A percentile compares a stretch with the other conserved stretches of the same genome.
phyloP scores from a whole-genome alignment of 352 stramenopile genomes.

The Pythium insidiosum region DNA sequence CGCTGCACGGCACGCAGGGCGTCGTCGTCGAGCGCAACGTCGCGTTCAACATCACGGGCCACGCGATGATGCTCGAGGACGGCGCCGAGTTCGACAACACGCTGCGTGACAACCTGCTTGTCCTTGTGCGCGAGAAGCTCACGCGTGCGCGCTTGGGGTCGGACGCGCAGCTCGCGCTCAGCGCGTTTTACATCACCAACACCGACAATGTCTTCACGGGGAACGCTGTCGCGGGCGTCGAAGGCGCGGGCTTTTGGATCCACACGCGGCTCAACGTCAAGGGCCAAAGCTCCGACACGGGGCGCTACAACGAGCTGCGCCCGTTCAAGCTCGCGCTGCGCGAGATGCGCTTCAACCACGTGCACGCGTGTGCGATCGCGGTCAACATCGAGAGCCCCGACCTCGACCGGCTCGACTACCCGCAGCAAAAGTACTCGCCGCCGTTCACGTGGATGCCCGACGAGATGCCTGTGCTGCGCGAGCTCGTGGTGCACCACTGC shows the following conservation, averaged over 20 bases:
- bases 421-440: slow-evolving; percentile 19
- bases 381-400: slow-evolving; percentile 27
- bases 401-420: slow-evolving; percentile 16
- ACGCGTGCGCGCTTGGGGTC: slow-evolving; percentile 17
- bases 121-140: slow-evolving; percentile 25
- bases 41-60: slow-evolving; percentile 33
- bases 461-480: slow-evolving; percentile 15
- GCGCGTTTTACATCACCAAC: slow-evolving; percentile 43
- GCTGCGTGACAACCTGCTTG: slow-evolving; percentile 41
- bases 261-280: slow-evolving; percentile 26
- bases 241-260: slow-evolving; percentile 41
- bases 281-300: slow-evolving; percentile 15
- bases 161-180: slow-evolving; percentile 14
- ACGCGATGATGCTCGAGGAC: slow-evolving; percentile 52
- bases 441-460: slow-evolving; percentile 23
- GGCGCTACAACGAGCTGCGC: slow-evolving; percentile 17
- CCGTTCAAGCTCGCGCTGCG: slow-evolving; percentile 19
- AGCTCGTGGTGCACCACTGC: slow-evolving; percentile 26
- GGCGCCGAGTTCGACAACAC: slow-evolving; percentile 46
- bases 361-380: slow-evolving; percentile 16
- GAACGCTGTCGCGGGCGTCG: slow-evolving; percentile 30
- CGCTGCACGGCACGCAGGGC: slow-evolving; percentile 39
- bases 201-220: slow-evolving; percentile 34
- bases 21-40: slow-evolving; percentile 33
- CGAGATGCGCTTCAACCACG: slow-evolving; percentile 18